Base-by-base conservation (phyloP, 2,329 filamentous ascomycete species). In the Dothistroma septosporum region DNA sequence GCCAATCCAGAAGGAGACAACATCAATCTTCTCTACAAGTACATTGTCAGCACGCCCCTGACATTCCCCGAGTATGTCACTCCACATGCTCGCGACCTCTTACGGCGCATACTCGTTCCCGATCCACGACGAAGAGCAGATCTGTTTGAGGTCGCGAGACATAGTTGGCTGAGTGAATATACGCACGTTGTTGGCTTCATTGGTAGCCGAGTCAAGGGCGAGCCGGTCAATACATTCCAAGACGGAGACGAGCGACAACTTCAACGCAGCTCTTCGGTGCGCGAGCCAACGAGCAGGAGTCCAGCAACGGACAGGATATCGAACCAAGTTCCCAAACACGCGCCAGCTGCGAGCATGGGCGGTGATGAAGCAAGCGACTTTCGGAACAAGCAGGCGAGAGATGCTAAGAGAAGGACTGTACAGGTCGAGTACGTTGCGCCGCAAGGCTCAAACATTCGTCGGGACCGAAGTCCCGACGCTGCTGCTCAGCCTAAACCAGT, bases 41-140 rank as follows among this genome's bases (percentile, higher is more conserved):
- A 99, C 78, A 99, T 99, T 69, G 93, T 97, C 61, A 95, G 91
- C 58, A 99, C 94, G 0, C 92, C 93, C 37, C 84, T 99, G 47
- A 97, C 93, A 4, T 99, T 99, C 75, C 94, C 94, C 63, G 94
- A 99, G 86, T 97, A 97, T 74, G 94, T 99, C 68, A 96, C 94
- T 8, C 94, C 94, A 8, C 94, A 99, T 76, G 93, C 94, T 22
- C 85, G 94, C 70, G 94, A 99, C 76, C 83, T 99, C 0, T 81
- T 99, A 52, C 87, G 94, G 62, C 87, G 94, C 57, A 99, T 99
- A 62, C 83, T 99, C 48, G 94, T 99, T 0, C 93, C 94, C 6
- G 94, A 97, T 74, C 94, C 94, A 55, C 85, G 94, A 66, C 95
- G 96, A 77, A 87, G 94, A 73, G 94, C 94, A 54, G 94, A 99